These are phyloP conservation scores for Saccharomyces jurei DNA, from an alignment of 805 yeast genomes.

Conservation along the genomic window DNA sequence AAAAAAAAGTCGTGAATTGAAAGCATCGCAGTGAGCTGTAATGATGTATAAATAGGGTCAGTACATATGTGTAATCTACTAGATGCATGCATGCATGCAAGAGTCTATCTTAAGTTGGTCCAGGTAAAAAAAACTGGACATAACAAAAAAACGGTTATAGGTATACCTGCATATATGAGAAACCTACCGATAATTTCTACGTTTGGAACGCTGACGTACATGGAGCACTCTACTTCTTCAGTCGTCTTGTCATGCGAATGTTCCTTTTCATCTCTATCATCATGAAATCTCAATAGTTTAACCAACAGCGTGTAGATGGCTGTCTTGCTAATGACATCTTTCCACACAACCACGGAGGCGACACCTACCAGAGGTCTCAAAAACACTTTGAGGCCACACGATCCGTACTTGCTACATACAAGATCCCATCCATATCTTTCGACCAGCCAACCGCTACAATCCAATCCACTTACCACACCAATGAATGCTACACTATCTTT, in stretches of 20 bases:
- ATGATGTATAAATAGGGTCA: not conserved
- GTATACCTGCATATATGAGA: slow-evolving; percentile 75
- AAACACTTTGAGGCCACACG: slow-evolving; percentile 32
- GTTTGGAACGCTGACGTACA: slow-evolving; percentile 56
- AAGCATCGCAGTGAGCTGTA: not conserved
- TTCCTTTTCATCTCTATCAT: slow-evolving; percentile 21
- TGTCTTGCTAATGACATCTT: slow-evolving; percentile 55
- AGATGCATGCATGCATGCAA: not conserved
- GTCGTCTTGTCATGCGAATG: slow-evolving; percentile 15
- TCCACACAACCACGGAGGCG: slow-evolving; percentile 60
- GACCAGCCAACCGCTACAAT: slow-evolving; percentile 48
- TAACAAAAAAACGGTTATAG: slow-evolving; percentile 41
- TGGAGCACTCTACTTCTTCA: slow-evolving; percentile 34
- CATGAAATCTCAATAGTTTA: slow-evolving; percentile 9
- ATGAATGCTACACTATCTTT: slow-evolving; percentile 92
- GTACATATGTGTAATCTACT: not conserved
- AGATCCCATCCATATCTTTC: slow-evolving; percentile 17
- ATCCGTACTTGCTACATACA: slow-evolving; percentile 5
- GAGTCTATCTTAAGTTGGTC: not conserved
- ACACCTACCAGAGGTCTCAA: slow-evolving; percentile 56
- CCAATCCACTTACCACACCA: slow-evolving; percentile 79
- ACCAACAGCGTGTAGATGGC: slow-evolving; percentile 43
- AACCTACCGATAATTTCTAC: slow-evolving; percentile 71
- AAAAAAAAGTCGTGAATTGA: not conserved
- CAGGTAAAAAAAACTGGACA: slow-evolving; percentile 22